Base-by-base conservation (phyloP, 768 basidiomycete genomes). In the Suillus alpinus region DNA sequence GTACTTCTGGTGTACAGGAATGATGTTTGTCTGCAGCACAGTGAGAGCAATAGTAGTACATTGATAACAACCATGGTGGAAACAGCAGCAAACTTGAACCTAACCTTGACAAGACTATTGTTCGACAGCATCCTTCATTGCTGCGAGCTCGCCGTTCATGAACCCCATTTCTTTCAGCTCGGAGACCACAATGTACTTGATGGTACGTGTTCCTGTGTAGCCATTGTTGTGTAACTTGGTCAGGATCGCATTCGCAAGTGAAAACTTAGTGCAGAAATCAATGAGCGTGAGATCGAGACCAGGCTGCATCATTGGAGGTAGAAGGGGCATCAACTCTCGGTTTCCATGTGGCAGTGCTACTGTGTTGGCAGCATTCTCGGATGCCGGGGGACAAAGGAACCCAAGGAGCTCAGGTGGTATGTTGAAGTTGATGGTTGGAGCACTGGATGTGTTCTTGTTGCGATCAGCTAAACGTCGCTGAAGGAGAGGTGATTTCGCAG, bases 1-100 rank as follows among this genome's bases (percentile, higher is more conserved):
- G 16, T 65, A 59, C 39, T 59, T 59, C 26, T 59, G 50, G 58
- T 26, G 5, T n/a, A 55, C 18, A 29, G 56, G 18, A 29, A 31
- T 23, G 43, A 37, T 57, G 18, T 31, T 31, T 3, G 18, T n/a
- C 20, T 3, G 3, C 32, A 55, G 37, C 37, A 37, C 31, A 32
- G 16, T 26, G 10, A 20, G 23, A 23, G 56, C 31, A 31, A 57
- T 20, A 57, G 6, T 29, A 57, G 56, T 36, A 20, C 29, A 56
- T 26, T 32, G 5, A 50, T 50, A 53, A 32, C 23, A 53, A 53
- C 16, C 26, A 55, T 26, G 13, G 37, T 37, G 52, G n/a, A n/a
- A n/a, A n/a, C n/a, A n/a, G n/a, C n/a, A n/a, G n/a, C n/a, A 36
- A 40, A 40, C 39, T 40, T 7, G 16, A 40, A 40, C 16, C 39